Base-by-base conservation (phyloP, 306 rosid genomes). In the Nissolia schottii region DNA sequence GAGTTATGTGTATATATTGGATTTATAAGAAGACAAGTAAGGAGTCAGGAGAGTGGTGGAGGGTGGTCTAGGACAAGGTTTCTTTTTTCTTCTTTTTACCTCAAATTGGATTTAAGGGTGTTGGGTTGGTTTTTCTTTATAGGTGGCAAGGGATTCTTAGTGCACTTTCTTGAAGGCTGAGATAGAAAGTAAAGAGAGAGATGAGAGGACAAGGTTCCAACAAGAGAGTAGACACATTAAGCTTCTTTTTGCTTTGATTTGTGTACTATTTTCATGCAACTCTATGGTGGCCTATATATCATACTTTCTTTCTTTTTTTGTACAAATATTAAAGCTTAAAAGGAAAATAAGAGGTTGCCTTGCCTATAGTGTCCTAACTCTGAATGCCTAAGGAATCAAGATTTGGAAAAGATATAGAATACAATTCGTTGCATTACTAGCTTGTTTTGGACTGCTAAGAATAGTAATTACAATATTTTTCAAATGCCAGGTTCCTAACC, bases 121-220 rank as follows among this genome's bases (percentile, higher is more conserved):
- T 74, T n/a, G n/a, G 56, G 61, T 65, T 74, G 81, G 88, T 67
- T 83, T n/a, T 77, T 83, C 88, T 86, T 86, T 86, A 86, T 84
- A 86, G 83, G 83, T 72, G 41, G 35, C 80, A n/a, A 80, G 49
- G 79, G 84, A 76, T 86, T 83, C 83, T 75, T n/a, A n/a, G 76
- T 72, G 70, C 80, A 57, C 87, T 77, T 78, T 81, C 82, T 80
- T 75, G 79, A 76, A 75, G 73, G 40, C 15, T 1, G 34, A 27
- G 7, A 9, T n/a, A 34, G 38, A 1, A 4, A 4, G 38, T 34
- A 13, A 61, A 14, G 43, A 15, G 67, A 24, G 65, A 27, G 31
- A 27, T 67, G 73, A 8, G 71, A 79, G 81, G 43, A 37, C 43
- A 81, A 81, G 81, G 63, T 84, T 64, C 76, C 77, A 65, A 65